Evolutionary conservation across 495 filamentous ascomycete species (phyloP), one percentile per base, ranked within the genome.

Genomic region (Aspergillus kassunensis): DNA sequence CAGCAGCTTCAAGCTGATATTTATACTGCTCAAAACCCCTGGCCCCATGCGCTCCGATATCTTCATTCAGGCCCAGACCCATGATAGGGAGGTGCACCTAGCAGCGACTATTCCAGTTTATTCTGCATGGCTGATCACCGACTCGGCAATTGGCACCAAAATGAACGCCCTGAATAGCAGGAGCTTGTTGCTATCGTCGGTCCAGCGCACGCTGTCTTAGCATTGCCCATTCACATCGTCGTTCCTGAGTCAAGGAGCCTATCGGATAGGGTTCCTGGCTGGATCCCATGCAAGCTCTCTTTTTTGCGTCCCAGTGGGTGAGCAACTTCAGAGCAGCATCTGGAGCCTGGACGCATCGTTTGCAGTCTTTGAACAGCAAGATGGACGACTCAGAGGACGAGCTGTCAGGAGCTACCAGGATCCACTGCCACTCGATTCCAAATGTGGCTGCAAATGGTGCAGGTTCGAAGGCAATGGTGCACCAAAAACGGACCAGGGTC

Each of bases 381-480:
- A 12, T 12, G 19, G 33, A 36, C 30, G 33, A 48, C 44, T 46
- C 44, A 46, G 10, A 46, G 8, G 21, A 18, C 44, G 29, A 24
- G 27, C 9, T 21, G 31, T 4, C 19, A 23, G 44, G 44, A 25
- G 29, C 9, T n/a, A 19, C 6, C 13, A 20, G 44, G 44, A 16
- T 36, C 44, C 44, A 37, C 30, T 25, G 31, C 40, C 7, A 27
- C 34, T 20, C 37, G 31, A 49, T 39, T 40, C 37, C 27, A 31
- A 53, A 40, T 45, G 55, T 57, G 50, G 55, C 55, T 39, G 44
- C 9, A 15, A 39, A 50, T 50, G 44, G 55, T 39, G 50, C 42
- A 34, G 37, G 25, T 42, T 16, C 24, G 20, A 13, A 27, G 11
- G 44, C 44, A 48, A 21, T 47, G 29, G 29, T 48, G 23, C 33